Conservation (phyloP, 164 flowering plant species). For the Liquidambar formosana region DNA sequence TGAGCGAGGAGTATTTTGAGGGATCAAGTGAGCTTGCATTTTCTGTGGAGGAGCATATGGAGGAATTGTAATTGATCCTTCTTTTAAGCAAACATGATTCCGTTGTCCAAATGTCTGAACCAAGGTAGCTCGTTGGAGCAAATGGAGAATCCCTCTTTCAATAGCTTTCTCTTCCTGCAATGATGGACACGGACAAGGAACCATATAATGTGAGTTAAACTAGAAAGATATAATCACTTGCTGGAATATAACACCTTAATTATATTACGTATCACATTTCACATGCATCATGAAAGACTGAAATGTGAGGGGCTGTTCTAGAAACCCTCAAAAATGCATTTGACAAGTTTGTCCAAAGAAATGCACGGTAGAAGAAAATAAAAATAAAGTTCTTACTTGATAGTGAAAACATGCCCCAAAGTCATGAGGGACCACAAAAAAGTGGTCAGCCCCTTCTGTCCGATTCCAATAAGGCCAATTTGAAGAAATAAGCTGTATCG, state of each 20-base stretch:
- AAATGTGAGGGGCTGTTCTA: too few species aligned
- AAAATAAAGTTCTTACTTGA: slow-evolving; percentile 41
- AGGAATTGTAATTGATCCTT: slow-evolving; percentile 87
- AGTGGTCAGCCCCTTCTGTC: slow-evolving; percentile 95
- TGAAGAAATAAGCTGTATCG: slow-evolving; percentile 86
- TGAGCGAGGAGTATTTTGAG: slow-evolving; percentile 83
- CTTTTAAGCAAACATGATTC: slow-evolving; percentile 93
- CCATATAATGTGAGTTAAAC: too few species aligned
- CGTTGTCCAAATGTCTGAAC: slow-evolving; percentile 97
- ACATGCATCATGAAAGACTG: too few species aligned
- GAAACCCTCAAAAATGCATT: too few species aligned
- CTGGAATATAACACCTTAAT: too few species aligned
- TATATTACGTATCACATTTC: too few species aligned
- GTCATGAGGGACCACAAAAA: slow-evolving; percentile 90
- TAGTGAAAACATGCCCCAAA: slow-evolving; percentile 98
- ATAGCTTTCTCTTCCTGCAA: slow-evolving; percentile 92
- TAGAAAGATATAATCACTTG: too few species aligned
- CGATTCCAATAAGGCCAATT: slow-evolving; percentile 98
- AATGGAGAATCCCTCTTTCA: slow-evolving; percentile 82
- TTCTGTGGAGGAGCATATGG: slow-evolving; percentile 99
- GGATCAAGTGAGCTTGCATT: slow-evolving; percentile 91
- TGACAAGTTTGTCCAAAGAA: background rate
- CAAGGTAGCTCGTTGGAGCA: slow-evolving; percentile 88
- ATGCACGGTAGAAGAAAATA: too few species aligned
- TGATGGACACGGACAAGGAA: background rate